Evolutionary conservation across 169 alveolate species (phyloP), one percentile per base, ranked within the genome.

Genomic region (Plasmodium gonderi): DNA sequence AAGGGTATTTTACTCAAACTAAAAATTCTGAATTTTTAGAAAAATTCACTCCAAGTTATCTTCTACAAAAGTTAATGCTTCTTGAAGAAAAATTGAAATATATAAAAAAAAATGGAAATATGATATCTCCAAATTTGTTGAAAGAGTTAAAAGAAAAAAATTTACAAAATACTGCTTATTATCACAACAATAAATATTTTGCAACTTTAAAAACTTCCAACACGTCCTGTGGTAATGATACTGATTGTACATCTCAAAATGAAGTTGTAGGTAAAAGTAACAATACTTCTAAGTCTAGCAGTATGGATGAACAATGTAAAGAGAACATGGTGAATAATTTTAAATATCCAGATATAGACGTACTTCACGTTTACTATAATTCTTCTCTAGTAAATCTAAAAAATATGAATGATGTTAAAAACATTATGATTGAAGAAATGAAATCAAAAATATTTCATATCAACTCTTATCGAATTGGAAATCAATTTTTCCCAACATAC

Each of bases 401-500:
- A 23, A 31, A 60, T 0, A 29, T 42, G 8, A 42, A n/a, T 1
- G 80, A 87, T 87, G 26, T 87, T 33, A 75, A 38, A 33, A 54
- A 44, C 33, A 42, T 87, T 0, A 20, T 87, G 5, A 54, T 51
- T 87, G 93, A 87, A 2, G 93, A 87, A 54, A 45, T 87, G 20
- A 75, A 87, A 33, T 49, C 93, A 17, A 87, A 87, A 40, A 67
- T 87, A 51, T 74, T 64, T 29, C 47, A 60, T 67, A 87, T 87
- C 17, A 87, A 87, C n/a, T 87, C 93, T 14, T 75, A 75, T 47
- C 40, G 79, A 87, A 64, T 87, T 42, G 87, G 87, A 29, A 60
- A 87, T 17, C 93, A 87, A 47, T 54, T 87, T 74, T 87, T 87
- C 87, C 60, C 77, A 3, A 87, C 79, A 1, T 87, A 87, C 45